These are phyloP conservation scores for Pleurotus tuber-regium DNA, from an alignment of 768 basidiomycete species.

Conservation along the genomic window DNA sequence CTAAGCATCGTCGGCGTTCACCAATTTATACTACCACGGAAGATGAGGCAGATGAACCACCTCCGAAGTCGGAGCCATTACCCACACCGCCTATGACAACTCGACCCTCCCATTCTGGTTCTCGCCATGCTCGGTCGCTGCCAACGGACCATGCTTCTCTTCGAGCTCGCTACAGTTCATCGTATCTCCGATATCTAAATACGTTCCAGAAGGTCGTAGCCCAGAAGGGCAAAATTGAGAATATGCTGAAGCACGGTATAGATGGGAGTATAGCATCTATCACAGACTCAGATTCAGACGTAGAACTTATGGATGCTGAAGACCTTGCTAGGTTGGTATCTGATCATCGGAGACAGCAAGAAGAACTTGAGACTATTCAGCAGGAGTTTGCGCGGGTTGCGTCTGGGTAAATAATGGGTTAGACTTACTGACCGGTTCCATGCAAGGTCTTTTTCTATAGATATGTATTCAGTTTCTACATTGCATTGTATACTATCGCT, in stretches of 20 bases:
- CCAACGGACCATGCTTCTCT: constrained; percentile 50
- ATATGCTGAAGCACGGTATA: constrained; percentile 42
- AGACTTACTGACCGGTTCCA: not conserved
- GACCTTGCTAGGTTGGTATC: constrained; percentile 44
- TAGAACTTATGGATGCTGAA: constrained; percentile 51
- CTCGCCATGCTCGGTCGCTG: constrained; percentile 27
- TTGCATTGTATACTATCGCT: not conserved
- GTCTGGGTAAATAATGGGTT: constrained; percentile 13
- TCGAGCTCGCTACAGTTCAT: constrained; percentile 48
- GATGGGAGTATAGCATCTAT: constrained; percentile 32
- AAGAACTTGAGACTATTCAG: constrained; percentile 54
- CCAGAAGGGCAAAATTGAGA: constrained; percentile 52
- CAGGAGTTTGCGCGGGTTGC: constrained; percentile 30
- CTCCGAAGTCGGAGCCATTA: constrained; percentile 19
- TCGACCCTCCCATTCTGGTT: constrained; percentile 12
- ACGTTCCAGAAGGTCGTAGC: constrained; percentile 44
- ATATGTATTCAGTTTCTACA: not conserved
- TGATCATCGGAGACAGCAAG: constrained; percentile 44
- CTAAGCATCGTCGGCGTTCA: constrained; percentile 49
- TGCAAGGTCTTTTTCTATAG: not conserved
- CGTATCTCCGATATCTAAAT: constrained; percentile 50
- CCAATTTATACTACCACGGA: constrained; percentile 70
- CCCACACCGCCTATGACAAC: constrained; percentile 28
- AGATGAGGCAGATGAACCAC: constrained; percentile 45
- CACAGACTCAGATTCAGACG: constrained; percentile 53